Conservation (phyloP, 1,284 basidiomycete species). For the Trichosporon faecale region DNA sequence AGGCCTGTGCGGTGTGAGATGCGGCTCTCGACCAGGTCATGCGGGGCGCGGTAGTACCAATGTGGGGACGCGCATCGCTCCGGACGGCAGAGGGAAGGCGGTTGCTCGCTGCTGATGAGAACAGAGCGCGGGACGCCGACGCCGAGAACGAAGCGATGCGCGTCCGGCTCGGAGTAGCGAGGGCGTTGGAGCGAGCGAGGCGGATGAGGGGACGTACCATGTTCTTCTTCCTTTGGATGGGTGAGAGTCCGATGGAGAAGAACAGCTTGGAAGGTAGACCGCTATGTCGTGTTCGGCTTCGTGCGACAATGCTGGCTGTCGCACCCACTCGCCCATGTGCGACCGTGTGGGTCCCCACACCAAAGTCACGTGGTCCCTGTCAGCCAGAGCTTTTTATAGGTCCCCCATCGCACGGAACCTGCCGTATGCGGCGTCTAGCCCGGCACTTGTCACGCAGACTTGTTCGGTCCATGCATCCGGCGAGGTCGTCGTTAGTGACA, state of each 20-base stretch:
- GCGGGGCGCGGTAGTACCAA: background rate
- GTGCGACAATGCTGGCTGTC: background rate
- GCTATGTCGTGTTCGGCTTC: background rate
- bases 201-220: slow-evolving; percentile 7
- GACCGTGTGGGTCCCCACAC: slow-evolving; percentile 7
- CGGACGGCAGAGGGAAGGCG: background rate
- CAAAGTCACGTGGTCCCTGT: background rate
- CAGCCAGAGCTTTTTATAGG: background rate
- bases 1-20: slow-evolving; percentile 16
- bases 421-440: background rate
- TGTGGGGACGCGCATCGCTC: background rate
- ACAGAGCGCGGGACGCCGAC: background rate
- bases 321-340: background rate
- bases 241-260: background rate
- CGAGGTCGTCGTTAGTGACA: background rate
- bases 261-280: background rate
- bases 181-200: background rate
- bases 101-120: background rate
- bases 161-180: background rate
- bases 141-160: background rate
- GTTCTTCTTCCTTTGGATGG: slow-evolving; percentile 8
- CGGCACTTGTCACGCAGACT: background rate
- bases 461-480: background rate
- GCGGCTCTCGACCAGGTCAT: slow-evolving; percentile 4
- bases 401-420: background rate